These are phyloP conservation scores for Geotrichum fermentans DNA, from an alignment of 1,139 yeast genomes.

Conservation along the genomic window DNA sequence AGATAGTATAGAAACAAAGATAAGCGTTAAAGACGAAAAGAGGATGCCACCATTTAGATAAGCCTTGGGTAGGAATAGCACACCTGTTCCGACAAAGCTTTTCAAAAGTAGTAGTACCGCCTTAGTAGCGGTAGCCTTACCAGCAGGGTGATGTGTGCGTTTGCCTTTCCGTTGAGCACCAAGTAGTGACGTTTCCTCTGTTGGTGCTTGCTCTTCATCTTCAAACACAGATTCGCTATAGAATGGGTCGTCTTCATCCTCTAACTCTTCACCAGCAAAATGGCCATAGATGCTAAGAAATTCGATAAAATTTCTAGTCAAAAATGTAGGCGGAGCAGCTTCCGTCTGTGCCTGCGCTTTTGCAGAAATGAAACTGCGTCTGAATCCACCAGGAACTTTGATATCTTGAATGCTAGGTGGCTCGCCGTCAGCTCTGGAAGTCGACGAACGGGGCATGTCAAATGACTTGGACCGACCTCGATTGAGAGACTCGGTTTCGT, in stretches of 20 bases:
- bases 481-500: constrained; percentile 35
- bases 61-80: constrained; percentile 83
- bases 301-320: constrained; percentile 83
- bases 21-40: constrained; percentile 59
- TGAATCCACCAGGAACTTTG: constrained; percentile 87
- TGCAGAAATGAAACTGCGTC: constrained; percentile 67
- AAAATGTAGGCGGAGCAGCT: constrained; percentile 51
- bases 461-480: constrained; percentile 41
- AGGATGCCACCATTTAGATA: constrained; percentile 84
- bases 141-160: constrained; percentile 21
- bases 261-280: constrained; percentile 92
- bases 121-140: constrained; percentile 56
- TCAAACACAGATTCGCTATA: constrained; percentile 29
- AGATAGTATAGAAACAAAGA: constrained; percentile 69
- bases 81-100: constrained; percentile 97
- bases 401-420: constrained; percentile 58
- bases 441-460: constrained; percentile 34
- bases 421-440: constrained; percentile 32
- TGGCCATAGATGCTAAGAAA: constrained; percentile 86
- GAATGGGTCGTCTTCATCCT: constrained; percentile 59
- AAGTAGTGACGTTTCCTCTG: constrained; percentile 28
- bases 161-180: constrained; percentile 13
- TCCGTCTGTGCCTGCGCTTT: constrained; percentile 27
- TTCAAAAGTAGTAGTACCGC: constrained; percentile 71
- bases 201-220: constrained; percentile 33